These are phyloP conservation scores for Epithemia pelagica DNA, from an alignment of 108 stramenopile species.

Conservation along the genomic window DNA sequence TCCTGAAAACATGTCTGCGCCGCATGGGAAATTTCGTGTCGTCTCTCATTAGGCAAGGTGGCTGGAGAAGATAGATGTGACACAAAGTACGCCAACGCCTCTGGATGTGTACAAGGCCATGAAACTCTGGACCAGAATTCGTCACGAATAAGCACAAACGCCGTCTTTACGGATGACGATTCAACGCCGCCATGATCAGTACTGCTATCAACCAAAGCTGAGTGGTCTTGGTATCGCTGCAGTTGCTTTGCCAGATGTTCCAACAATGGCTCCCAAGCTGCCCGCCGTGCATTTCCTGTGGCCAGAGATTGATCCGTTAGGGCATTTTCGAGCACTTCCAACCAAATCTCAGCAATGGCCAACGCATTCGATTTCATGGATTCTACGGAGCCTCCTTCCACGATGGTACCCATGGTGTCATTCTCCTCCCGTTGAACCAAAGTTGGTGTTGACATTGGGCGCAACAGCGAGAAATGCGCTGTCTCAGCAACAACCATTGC, in stretches of 20 bases:
- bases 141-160: neutral
- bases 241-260: neutral
- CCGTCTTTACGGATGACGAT: neutral
- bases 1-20: constrained; percentile 12
- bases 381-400: neutral
- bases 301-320: neutral
- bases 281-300: neutral
- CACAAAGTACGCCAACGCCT: neutral
- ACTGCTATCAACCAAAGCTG: neutral
- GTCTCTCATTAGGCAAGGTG: constrained; percentile 1
- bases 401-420: neutral
- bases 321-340: neutral
- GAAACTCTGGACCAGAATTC: neutral
- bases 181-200: neutral
- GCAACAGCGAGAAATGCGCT: constrained; percentile 49
- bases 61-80: neutral
- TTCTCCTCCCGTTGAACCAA: neutral
- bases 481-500: constrained; percentile 63
- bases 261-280: neutral
- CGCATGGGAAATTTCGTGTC: neutral
- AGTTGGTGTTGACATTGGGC: constrained; percentile 10
- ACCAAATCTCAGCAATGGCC: neutral
- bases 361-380: neutral
- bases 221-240: neutral
- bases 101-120: neutral